Evolutionary conservation across 2,329 filamentous ascomycete genomes (phyloP).

Genomic region (Nakataea oryzae): DNA sequence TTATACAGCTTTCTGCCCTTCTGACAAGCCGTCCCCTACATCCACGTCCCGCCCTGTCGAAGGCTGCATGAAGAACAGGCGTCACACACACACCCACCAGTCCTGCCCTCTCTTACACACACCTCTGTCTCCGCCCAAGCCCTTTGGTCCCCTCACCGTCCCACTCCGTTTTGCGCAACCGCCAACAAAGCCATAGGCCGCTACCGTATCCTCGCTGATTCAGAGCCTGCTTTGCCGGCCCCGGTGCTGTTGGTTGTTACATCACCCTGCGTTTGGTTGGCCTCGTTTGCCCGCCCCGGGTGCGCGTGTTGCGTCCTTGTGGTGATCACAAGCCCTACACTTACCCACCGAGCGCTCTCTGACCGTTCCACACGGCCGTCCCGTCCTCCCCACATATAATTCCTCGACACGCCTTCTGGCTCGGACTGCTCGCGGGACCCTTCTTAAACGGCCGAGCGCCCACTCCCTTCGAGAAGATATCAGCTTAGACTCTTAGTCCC

Average conservation of each 20-base stretch:
- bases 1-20: neutral
- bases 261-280: constrained; percentile 1
- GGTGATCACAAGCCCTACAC: neutral
- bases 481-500: too few species aligned
- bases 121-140: neutral
- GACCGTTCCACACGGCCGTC: neutral
- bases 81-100: neutral
- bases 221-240: neutral
- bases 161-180: neutral
- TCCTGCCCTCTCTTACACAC: neutral
- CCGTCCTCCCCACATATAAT: neutral
- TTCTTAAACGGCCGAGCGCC: neutral
- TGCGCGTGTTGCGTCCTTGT: neutral
- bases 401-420: neutral
- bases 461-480: neutral
- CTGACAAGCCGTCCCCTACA: neutral
- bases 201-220: neutral
- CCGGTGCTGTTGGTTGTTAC: constrained; percentile 1
- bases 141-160: neutral
- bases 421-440: neutral
- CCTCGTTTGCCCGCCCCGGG: neutral
- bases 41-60: neutral
- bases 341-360: neutral
- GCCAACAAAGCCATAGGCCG: neutral
- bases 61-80: neutral